phyloP scores from a whole-genome alignment of 2,329 filamentous ascomycete species.

The Neofusicoccum kwambonambiense region DNA sequence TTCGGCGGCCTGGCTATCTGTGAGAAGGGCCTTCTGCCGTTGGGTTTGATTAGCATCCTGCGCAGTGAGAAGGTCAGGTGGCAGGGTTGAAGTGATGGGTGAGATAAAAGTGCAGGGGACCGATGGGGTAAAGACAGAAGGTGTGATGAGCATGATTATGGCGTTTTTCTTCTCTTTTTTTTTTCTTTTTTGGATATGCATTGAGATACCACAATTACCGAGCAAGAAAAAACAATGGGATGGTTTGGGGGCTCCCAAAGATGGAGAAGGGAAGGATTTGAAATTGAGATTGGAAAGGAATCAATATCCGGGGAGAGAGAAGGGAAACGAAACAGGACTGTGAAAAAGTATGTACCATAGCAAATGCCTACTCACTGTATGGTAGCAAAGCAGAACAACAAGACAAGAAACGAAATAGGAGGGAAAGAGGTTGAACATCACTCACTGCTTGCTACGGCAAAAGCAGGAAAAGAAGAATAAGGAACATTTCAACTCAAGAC shows the following conservation, averaged over 20 bases:
- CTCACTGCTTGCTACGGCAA: not conserved
- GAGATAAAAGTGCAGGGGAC: not conserved
- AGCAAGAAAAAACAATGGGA: too few species aligned
- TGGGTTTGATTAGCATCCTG: slow-evolving; percentile 41
- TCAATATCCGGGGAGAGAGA: not conserved
- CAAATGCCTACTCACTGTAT: not conserved
- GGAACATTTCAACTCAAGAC: not conserved
- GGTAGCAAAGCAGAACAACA: not conserved
- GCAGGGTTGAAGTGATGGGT: slow-evolving; percentile 31
- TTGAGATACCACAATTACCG: too few species aligned
- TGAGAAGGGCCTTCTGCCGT: slow-evolving; percentile 42
- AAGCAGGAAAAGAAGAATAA: not conserved
- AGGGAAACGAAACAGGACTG: not conserved
- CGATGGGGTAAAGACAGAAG: too few species aligned
- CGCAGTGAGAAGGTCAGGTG: slow-evolving; percentile 39
- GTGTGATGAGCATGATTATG: not conserved
- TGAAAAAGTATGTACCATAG: not conserved
- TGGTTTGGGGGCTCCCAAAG: too few species aligned
- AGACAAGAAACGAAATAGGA: not conserved
- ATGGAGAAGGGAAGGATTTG: too few species aligned
- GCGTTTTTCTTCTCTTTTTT: not conserved
- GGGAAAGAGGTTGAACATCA: not conserved
- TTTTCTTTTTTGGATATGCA: not conserved
- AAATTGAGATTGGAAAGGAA: too few species aligned
- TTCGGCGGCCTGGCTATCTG: slow-evolving; percentile 45